These are phyloP conservation scores for Aureobasidium sp. DNA, from an alignment of 2,329 filamentous ascomycete species.

Conservation along the genomic window DNA sequence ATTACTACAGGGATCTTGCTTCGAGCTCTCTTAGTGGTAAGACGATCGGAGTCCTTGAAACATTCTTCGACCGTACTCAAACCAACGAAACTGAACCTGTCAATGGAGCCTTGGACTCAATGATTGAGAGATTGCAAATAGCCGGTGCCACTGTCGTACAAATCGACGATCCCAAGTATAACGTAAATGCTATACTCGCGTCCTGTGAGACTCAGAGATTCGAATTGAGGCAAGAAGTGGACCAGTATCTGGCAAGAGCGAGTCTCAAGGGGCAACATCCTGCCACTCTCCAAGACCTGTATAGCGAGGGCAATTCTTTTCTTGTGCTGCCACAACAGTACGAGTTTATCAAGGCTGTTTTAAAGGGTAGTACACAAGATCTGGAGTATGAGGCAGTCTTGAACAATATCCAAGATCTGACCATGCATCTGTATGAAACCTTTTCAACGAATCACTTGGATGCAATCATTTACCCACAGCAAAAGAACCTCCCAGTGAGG, in stretches of 20 bases:
- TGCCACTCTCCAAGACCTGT: slow-evolving; percentile 41
- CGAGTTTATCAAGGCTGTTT: slow-evolving; percentile 43
- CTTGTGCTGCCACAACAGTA: slow-evolving; percentile 54
- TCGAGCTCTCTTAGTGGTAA: slow-evolving; percentile 29
- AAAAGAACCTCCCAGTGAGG: slow-evolving; percentile 54
- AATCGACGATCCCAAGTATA: slow-evolving; percentile 42
- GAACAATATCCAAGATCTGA: slow-evolving; percentile 45
- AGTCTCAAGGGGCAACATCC: slow-evolving; percentile 37
- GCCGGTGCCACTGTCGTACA: slow-evolving; percentile 45
- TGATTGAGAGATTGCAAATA: slow-evolving; percentile 36
- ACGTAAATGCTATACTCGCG: slow-evolving; percentile 41
- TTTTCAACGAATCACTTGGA: slow-evolving; percentile 45
- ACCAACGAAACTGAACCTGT: slow-evolving; percentile 49
- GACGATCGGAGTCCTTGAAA: slow-evolving; percentile 43
- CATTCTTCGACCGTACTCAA: slow-evolving; percentile 49
- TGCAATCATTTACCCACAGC: slow-evolving; percentile 56
- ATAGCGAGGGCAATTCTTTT: slow-evolving; percentile 39
- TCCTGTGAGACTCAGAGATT: slow-evolving; percentile 51
- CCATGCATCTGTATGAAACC: slow-evolving; percentile 40
- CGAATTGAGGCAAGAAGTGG: slow-evolving; percentile 50
- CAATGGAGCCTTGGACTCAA: slow-evolving; percentile 42
- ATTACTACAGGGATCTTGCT: slow-evolving; percentile 39
- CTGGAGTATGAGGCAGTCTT: slow-evolving; percentile 41
- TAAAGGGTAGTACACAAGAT: slow-evolving; percentile 45
- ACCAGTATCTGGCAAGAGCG: slow-evolving; percentile 45